Evolutionary conservation across 2,329 filamentous ascomycete species (phyloP), one percentile per base, ranked within the genome.

Genomic region (Neobulgaria alba): DNA sequence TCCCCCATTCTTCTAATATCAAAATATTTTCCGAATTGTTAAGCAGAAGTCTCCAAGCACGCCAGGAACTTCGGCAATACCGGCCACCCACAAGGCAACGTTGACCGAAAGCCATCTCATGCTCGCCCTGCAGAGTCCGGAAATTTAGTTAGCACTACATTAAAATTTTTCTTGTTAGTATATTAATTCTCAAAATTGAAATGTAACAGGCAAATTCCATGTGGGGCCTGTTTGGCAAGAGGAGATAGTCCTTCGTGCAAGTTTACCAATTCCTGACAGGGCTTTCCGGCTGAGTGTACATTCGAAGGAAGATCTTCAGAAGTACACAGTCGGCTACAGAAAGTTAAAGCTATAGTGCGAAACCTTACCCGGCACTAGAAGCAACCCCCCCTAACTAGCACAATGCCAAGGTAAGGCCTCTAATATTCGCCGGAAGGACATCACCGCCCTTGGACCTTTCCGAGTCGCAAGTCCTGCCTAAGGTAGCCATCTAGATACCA

Each of bases 311-410:
- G 20, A 29, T 18, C 26, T n/a, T 38, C 40, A n/a, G 46, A 48
- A 29, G 42, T 37, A 3, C 46, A 48, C 14, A 7, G 40, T 2
- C 37, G 39, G 5, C 37, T 48, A 9, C 36, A 45, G 20, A 43
- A 39, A 15, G 36, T 48, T 10, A 42, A 48, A 17, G 39, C 40
- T 17, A 45, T 48, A 40, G 46, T 48, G 12, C 41, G 29, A 1
- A 19, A 33, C n/a, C 29, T 48, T 3, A 38, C 45, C 37, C 12
- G 14, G 21, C 39, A 4, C 12, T 17, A 23, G 23, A 36, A 4
- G 12, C 16, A 7, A 12, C 12, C 23, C 12, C 12, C 7, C 23
- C 7, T 12, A 26, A 7, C 7, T 7, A 26, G 23, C 12, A 7
- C 12, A 7, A 12, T 12, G 7, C 12, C 12, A 7, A 26, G 23